Evolutionary conservation across 2,329 filamentous ascomycete species (phyloP).

Genomic region (Teratosphaeria nubilosa): DNA sequence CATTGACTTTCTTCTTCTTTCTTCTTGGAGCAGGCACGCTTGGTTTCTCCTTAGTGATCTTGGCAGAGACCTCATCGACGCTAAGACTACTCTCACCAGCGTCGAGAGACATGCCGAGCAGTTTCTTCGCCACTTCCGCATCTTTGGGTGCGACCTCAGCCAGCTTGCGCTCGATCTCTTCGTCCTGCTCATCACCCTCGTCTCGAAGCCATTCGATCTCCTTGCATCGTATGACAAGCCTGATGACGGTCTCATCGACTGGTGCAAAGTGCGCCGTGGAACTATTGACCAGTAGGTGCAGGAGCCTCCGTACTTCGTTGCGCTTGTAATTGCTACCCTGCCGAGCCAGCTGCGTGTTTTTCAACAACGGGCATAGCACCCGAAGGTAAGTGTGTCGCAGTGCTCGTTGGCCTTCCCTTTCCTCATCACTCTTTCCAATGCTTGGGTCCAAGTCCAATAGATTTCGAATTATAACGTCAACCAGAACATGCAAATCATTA

Average conservation of each 20-base stretch:
- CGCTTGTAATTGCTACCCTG: slow-evolving; percentile 79
- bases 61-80: slow-evolving; percentile 58
- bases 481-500: slow-evolving; percentile 85
- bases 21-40: slow-evolving; percentile 72
- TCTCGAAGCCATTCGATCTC: slow-evolving; percentile 28
- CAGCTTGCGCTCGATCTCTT: slow-evolving; percentile 18
- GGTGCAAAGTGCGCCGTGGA: slow-evolving; percentile 60
- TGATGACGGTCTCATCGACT: slow-evolving; percentile 67
- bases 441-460: slow-evolving; percentile 91
- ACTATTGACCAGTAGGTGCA: slow-evolving; percentile 52
- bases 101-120: slow-evolving; percentile 61
- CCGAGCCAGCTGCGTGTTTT: slow-evolving; percentile 79
- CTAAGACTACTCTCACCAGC: slow-evolving; percentile 58
- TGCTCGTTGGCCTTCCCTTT: slow-evolving; percentile 29
- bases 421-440: slow-evolving; percentile 29
- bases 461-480: slow-evolving; percentile 94
- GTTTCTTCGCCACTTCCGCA: slow-evolving; percentile 36
- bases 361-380: slow-evolving; percentile 80
- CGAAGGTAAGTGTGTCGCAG: slow-evolving; percentile 90
- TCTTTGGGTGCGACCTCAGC: slow-evolving; percentile 18
- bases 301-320: slow-evolving; percentile 67
- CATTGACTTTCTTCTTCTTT: slow-evolving; percentile 12
- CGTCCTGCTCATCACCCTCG: slow-evolving; percentile 22
- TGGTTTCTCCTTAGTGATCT: slow-evolving; percentile 66
- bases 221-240: slow-evolving; percentile 63